Conservation (phyloP, 2,329 filamentous ascomycete species). For the Penicillium sp. region DNA sequence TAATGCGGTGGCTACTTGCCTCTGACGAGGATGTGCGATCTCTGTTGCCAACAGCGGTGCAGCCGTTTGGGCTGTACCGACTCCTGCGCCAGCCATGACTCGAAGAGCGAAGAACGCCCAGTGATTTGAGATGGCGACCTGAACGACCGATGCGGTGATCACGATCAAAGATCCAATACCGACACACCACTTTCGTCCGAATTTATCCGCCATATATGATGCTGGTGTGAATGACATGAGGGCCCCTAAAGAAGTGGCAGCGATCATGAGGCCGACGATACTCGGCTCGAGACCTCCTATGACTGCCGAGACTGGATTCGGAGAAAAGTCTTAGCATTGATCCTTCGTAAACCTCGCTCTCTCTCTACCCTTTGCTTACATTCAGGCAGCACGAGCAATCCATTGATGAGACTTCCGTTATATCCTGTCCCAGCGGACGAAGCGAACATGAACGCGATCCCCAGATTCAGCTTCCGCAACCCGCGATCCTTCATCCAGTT, state of each 20-base stretch:
- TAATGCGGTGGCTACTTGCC: slow-evolving; percentile 26
- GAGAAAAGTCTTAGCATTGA: neutral
- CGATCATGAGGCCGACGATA: slow-evolving; percentile 20
- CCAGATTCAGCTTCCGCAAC: slow-evolving; percentile 20
- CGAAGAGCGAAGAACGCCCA: slow-evolving; percentile 29
- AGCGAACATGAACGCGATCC: slow-evolving; percentile 22
- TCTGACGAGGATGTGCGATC: slow-evolving; percentile 30
- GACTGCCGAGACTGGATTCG: slow-evolving; percentile 9
- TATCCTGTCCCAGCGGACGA: slow-evolving; percentile 23
- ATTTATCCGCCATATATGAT: slow-evolving; percentile 39
- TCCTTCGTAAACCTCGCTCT: neutral
- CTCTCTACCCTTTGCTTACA: slow-evolving; percentile 4
- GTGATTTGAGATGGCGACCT: slow-evolving; percentile 11
- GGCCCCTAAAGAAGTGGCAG: slow-evolving; percentile 16
- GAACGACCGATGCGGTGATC: slow-evolving; percentile 24
- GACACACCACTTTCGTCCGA: slow-evolving; percentile 46
- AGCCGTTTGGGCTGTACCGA: slow-evolving; percentile 30
- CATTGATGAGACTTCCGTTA: slow-evolving; percentile 24
- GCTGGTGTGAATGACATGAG: slow-evolving; percentile 19
- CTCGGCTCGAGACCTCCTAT: slow-evolving; percentile 13
- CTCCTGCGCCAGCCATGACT: slow-evolving; percentile 36
- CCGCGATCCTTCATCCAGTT: slow-evolving; percentile 24
- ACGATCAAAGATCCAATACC: slow-evolving; percentile 37
- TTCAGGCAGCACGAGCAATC: slow-evolving; percentile 19
- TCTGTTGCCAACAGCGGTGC: slow-evolving; percentile 28